Evolutionary conservation across 2,329 filamentous ascomycete species (phyloP).

Genomic region (Colletotrichum gloeosporioides): DNA sequence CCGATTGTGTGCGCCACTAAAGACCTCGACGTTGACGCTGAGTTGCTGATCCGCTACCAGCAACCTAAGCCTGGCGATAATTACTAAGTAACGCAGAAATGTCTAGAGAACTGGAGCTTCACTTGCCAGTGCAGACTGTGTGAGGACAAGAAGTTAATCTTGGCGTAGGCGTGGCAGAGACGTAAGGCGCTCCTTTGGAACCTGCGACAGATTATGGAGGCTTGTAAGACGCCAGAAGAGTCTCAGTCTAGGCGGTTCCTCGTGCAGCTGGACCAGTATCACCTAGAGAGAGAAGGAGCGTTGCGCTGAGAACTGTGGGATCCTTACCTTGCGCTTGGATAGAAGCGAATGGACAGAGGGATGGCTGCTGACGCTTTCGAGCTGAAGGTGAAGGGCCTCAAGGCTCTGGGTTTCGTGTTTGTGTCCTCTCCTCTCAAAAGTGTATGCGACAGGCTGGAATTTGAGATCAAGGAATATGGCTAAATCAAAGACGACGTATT

Average conservation of each 20-base stretch:
- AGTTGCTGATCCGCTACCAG: conserved; percentile 49
- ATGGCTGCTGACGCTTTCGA: conserved; percentile 19
- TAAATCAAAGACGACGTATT: neutral
- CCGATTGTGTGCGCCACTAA: conserved; percentile 51
- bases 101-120: conserved; percentile 44
- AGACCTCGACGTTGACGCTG: conserved; percentile 47
- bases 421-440: conserved; percentile 3
- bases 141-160: conserved; percentile 26
- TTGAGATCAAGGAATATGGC: conserved; percentile 30
- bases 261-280: conserved; percentile 27
- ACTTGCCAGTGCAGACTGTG: conserved; percentile 47
- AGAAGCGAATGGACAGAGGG: neutral
- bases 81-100: conserved; percentile 34
- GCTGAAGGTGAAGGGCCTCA: conserved; percentile 27
- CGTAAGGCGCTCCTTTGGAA: conserved; percentile 18
- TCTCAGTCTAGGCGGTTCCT: conserved; percentile 21
- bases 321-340: conserved; percentile 24
- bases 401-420: conserved; percentile 30
- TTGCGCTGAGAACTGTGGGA: conserved; percentile 27
- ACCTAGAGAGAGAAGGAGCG: neutral
- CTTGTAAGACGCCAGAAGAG: neutral
- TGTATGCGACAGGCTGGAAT: neutral
- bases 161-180: neutral
- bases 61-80: conserved; percentile 21
- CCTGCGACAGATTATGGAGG: neutral